Conservation (phyloP, 2,329 filamentous ascomycete species). For the Hypoxylon sp. region DNA sequence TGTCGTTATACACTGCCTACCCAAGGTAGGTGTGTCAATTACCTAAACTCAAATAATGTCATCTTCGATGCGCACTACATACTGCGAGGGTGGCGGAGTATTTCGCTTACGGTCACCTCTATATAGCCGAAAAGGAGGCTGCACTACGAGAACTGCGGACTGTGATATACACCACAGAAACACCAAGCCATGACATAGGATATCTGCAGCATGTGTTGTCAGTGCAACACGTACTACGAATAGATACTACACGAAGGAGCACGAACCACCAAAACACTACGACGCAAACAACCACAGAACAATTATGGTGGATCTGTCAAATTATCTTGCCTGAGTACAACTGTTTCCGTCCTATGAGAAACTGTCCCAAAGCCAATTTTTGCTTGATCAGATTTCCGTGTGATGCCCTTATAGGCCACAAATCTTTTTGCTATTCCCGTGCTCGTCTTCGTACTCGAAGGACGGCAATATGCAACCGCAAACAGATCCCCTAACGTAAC, state of each 20-base stretch:
- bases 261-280: neutral
- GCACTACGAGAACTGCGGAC: too few species aligned
- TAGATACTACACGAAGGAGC: neutral
- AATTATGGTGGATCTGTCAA: constrained; percentile 8
- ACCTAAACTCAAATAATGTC: neutral
- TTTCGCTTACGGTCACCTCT: neutral
- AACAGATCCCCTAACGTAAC: constrained; percentile 35
- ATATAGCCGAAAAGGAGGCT: too few species aligned
- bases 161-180: too few species aligned
- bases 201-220: neutral
- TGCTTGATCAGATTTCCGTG: constrained; percentile 21
- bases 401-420: constrained; percentile 8
- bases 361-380: constrained; percentile 37
- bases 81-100: neutral
- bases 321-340: constrained; percentile 35
- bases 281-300: neutral
- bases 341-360: constrained; percentile 44
- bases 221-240: neutral
- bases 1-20: neutral
- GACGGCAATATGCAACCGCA: constrained; percentile 35
- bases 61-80: neutral
- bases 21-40: neutral
- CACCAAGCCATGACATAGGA: neutral
- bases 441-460: neutral
- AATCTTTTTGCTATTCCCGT: constrained; percentile 18